Base-by-base conservation (phyloP, 108 stramenopile genomes). In the Seminavis robusta region DNA sequence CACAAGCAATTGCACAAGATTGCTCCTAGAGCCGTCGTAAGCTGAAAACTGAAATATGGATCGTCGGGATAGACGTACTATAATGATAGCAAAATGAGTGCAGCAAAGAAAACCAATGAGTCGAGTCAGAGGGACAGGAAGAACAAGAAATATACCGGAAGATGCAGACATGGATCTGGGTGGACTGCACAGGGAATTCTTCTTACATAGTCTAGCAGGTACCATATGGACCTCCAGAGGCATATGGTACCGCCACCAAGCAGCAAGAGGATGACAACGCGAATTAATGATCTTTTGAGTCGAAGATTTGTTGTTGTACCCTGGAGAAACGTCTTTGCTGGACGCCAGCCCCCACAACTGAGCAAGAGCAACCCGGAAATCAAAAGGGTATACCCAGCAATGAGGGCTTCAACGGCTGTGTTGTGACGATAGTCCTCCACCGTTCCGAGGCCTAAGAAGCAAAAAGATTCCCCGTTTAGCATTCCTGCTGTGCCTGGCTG, bases 211-310 rank as follows among this genome's bases (percentile, higher is more conserved):
- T 56, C 27, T n/a, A n/a, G n/a, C 33, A 36, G 33, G 33, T 71
- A 71, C 70, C 70, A 71, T 19, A 71, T 65, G 0, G 63, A 52
- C 2, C 63, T 25, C 70, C 70, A 71, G 11, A 45, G 31, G 29
- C 29, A 38, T 1, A 64, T 56, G 3, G 50, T 33, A 11, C 44
- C 25, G 3, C 30, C 16, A 15, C 70, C 70, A 4, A 71, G 47
- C 33, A 58, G 52, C 21, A 59, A 65, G 15, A 71, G 19, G 25
- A 53, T 51, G 1, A 47, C 2, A 7, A 61, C 25, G 11, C 70
- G 56, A 25, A 52, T 8, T 3, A 59, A n/a, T 1, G 57, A 56
- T 39, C 52, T 71, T 17, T 59, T 0, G 15, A 43, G 16, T 16
- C 70, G 52, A 24, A 48, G 28, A 1, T 55, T 27, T 41, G 44